phyloP scores from a whole-genome alignment of 495 filamentous ascomycete species.

The Chlorociboria aeruginascens region DNA sequence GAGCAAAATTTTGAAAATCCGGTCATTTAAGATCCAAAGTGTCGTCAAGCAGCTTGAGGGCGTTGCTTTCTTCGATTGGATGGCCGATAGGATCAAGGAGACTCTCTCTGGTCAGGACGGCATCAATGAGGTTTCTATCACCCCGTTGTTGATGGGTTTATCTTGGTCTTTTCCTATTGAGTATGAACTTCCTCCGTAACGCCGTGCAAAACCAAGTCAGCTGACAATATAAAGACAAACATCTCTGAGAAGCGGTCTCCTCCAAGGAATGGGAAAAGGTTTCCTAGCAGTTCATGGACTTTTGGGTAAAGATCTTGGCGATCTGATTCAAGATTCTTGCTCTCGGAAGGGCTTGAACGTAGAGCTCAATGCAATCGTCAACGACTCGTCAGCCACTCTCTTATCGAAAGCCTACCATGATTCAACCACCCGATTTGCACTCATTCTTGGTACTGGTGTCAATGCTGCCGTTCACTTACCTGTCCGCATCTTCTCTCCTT shows the following conservation, averaged over 20 bases:
- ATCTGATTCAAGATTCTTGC: slow-evolving; percentile 38
- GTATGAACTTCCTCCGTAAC: slow-evolving; percentile 33
- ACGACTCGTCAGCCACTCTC: slow-evolving; percentile 72
- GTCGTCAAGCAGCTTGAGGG: slow-evolving; percentile 32
- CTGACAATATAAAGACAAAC: slow-evolving; percentile 44
- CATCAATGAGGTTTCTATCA: slow-evolving; percentile 7
- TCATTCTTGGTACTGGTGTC: slow-evolving; percentile 45
- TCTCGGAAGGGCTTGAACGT: slow-evolving; percentile 33
- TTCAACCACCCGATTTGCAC: slow-evolving; percentile 43
- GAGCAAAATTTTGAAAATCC: slow-evolving; percentile 30
- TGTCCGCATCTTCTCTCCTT: slow-evolving; percentile 34
- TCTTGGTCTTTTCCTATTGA: slow-evolving; percentile 85
- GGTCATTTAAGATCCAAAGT: slow-evolving; percentile 38
- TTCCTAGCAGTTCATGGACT: slow-evolving; percentile 45
- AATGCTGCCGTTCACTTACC: slow-evolving; percentile 44
- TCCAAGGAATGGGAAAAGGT: slow-evolving; percentile 80
- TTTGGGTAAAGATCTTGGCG: slow-evolving; percentile 36
- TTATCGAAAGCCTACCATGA: slow-evolving; percentile 65
- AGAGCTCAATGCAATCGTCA: slow-evolving; percentile 67
- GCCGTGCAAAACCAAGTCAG: slow-evolving; percentile 10
- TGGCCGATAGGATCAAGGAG: slow-evolving; percentile 61
- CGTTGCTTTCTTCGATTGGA: slow-evolving; percentile 65
- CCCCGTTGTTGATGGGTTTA: slow-evolving; percentile 44
- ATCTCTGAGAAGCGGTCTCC: slow-evolving; percentile 56
- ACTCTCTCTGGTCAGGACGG: slow-evolving; percentile 28